A percentile compares a stretch with the other conserved stretches of the same genome.
These are phyloP conservation scores for Boletus rex-veris DNA, from an alignment of 768 basidiomycete species.

Conservation along the genomic window DNA sequence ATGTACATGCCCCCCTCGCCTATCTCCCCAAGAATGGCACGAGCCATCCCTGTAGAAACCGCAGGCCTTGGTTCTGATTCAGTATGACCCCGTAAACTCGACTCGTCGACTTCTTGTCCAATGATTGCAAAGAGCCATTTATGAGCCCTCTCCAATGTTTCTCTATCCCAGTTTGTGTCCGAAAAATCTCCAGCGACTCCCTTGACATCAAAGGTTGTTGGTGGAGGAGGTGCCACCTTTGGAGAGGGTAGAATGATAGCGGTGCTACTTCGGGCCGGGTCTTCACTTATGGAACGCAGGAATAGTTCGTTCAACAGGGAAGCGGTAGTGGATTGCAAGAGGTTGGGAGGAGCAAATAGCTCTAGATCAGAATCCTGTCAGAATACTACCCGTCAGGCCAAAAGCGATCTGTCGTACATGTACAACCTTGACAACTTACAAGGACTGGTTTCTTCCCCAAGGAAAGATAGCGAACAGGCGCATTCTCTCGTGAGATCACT, in stretches of 20 bases:
- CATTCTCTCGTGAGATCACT: slow-evolving; percentile 36
- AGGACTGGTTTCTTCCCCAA: slow-evolving; percentile 14
- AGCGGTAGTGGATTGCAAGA: slow-evolving; percentile 53
- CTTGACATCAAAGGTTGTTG: slow-evolving; percentile 36
- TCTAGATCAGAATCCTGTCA: slow-evolving; percentile 34
- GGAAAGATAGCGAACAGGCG: slow-evolving; percentile 54
- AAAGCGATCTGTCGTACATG: not conserved
- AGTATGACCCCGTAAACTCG: slow-evolving; percentile 4
- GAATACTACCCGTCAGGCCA: not conserved
- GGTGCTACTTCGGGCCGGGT: not conserved
- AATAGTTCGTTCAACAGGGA: slow-evolving; percentile 40
- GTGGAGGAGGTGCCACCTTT: slow-evolving; percentile 40
- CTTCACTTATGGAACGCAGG: slow-evolving; percentile 7
- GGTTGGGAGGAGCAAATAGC: slow-evolving; percentile 52
- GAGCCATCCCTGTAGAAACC: slow-evolving; percentile 6
- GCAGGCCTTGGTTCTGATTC: slow-evolving; percentile 12
- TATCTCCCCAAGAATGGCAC: slow-evolving; percentile 24
- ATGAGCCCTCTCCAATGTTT: slow-evolving; percentile 35
- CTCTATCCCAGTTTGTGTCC: slow-evolving; percentile 36
- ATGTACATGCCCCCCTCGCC: slow-evolving; percentile 56
- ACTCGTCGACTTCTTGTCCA: slow-evolving; percentile 17
- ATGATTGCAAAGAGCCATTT: slow-evolving; percentile 35
- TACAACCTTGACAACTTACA: slow-evolving; percentile 1
- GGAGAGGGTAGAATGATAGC: slow-evolving; percentile 46
- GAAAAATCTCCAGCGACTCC: slow-evolving; percentile 23